Evolutionary conservation across 768 basidiomycete genomes (phyloP), one percentile per base, ranked within the genome.

Genomic region (Tephrocybe sp.): DNA sequence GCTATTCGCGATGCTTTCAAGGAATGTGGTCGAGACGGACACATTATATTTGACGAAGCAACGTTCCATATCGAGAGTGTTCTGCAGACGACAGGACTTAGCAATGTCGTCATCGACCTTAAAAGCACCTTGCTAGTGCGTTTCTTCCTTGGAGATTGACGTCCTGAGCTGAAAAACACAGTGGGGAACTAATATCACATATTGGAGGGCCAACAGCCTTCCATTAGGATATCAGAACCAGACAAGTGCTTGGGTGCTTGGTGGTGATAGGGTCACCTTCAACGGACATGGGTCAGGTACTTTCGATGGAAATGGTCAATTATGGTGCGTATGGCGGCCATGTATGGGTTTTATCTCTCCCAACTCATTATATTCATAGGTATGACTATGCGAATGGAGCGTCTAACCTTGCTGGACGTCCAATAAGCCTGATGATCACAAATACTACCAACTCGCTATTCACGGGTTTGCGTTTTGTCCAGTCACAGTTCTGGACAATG

Each of bases 401-500:
- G n/a, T 67, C 66, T 16, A 73, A 73, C 54, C 63, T 69, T 23
- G 63, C 65, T 8, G 70, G 69, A 16, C 62, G 70, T 19, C 72
- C 73, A 14, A 70, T 71, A 57, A 65, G 59, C 32, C 55, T 75
- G 20, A 66, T 67, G 35, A 68, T 73, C 44, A 59, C 62, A 13
- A 65, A 72, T 26, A 68, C 69, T 5, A 72, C 61, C 11, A 59
- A 71, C 35, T 71, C 71, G 10, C 51, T 61, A 3, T 66, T 72
- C 46, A 56, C 60, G n/a, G 69, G 70, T 19, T 55, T 72, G 35
- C 65, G 68, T 43, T 68, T 75, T 42, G 64, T 73, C 19, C 73
- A 73, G 48, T 70, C 69, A n/a, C 71, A 72, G 50, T 71, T 72
- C 55, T 75, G 73, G 73, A 72, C 73, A 2, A 72, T 69, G 60